Conservation (phyloP, 768 basidiomycete species). For the Auriscalpium vulgare region DNA sequence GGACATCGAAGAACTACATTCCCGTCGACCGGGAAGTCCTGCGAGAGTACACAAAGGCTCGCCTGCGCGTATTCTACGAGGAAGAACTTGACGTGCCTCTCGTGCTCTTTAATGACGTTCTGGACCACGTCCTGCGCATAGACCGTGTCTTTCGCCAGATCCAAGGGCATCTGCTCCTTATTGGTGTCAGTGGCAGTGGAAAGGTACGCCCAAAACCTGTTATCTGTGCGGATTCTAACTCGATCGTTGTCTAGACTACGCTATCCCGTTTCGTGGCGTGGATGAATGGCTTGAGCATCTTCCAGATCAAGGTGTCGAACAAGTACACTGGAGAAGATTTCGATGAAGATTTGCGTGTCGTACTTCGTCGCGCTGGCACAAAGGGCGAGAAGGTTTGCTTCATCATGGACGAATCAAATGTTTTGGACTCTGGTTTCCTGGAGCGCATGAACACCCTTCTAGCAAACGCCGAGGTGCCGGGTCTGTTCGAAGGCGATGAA, state of each 20-base stretch:
- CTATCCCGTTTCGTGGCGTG: constrained; percentile 97
- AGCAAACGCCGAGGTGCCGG: constrained; percentile 99
- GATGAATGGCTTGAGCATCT: constrained; percentile 99
- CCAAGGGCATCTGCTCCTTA: constrained; percentile 92
- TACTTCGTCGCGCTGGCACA: constrained; percentile 91
- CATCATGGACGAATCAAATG: constrained; percentile 99
- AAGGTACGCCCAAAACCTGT: constrained; percentile 53
- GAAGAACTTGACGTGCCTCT: constrained; percentile 97
- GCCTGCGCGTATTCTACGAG: constrained; percentile 96
- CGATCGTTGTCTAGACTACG: constrained; percentile 59
- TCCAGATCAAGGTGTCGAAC: constrained; percentile 99
- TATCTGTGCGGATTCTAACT: constrained; percentile 4
- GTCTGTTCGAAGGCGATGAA: constrained; percentile 99
- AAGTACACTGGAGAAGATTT: constrained; percentile 99
- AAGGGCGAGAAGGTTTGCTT: constrained; percentile 99
- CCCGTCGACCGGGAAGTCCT: constrained; percentile 90
- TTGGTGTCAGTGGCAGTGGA: constrained; percentile 96
- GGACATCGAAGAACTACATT: constrained; percentile 96
- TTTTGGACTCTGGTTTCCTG: constrained; percentile 96
- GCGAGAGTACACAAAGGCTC: constrained; percentile 94
- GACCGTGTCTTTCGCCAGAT: constrained; percentile 98
- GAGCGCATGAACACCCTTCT: constrained; percentile 99
- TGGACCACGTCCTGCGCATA: constrained; percentile 96
- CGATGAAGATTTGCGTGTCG: constrained; percentile 92
- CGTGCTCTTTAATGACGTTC: constrained; percentile 96